Conservation (phyloP, 441 rosid species). For the Breynia disticha region DNA sequence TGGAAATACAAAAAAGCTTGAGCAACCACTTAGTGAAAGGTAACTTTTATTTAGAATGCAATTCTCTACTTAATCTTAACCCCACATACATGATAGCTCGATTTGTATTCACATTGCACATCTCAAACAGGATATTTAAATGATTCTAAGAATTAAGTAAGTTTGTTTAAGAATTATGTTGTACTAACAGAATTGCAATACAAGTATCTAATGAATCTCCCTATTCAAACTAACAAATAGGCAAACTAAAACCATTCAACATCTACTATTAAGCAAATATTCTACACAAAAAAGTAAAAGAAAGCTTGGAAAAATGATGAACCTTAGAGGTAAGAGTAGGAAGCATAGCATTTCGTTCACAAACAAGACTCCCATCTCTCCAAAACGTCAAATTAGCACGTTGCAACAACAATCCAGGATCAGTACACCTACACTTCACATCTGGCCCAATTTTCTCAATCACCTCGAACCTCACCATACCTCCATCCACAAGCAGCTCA, state of each 20-base stretch:
- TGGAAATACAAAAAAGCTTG: constrained; percentile 21
- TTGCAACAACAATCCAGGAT: constrained; percentile 87
- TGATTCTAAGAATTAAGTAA: too few species aligned
- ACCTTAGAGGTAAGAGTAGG: constrained; percentile 95
- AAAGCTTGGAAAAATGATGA: constrained; percentile 10
- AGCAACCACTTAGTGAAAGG: constrained; percentile 1
- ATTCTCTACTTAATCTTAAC: too few species aligned
- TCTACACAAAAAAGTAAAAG: background rate
- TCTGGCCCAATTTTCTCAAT: constrained; percentile 92
- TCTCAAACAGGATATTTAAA: too few species aligned
- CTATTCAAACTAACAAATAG: too few species aligned
- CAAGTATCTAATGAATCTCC: too few species aligned
- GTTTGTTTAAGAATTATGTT: too few species aligned
- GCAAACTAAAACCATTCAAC: background rate
- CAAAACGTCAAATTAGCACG: constrained; percentile 94
- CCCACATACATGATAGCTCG: too few species aligned
- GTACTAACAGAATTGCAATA: too few species aligned
- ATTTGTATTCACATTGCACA: too few species aligned
- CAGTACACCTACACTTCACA: constrained; percentile 82
- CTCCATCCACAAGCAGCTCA: constrained; percentile 94
- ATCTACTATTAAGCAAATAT: background rate
- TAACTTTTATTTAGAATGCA: too few species aligned
- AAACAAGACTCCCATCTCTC: constrained; percentile 89
- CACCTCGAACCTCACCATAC: constrained; percentile 98
- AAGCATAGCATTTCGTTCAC: constrained; percentile 90